A percentile compares a stretch with the other conserved stretches of the same genome.
Evolutionary conservation across 2,329 filamentous ascomycete species (phyloP).

Genomic region (Cladosporium sp.): DNA sequence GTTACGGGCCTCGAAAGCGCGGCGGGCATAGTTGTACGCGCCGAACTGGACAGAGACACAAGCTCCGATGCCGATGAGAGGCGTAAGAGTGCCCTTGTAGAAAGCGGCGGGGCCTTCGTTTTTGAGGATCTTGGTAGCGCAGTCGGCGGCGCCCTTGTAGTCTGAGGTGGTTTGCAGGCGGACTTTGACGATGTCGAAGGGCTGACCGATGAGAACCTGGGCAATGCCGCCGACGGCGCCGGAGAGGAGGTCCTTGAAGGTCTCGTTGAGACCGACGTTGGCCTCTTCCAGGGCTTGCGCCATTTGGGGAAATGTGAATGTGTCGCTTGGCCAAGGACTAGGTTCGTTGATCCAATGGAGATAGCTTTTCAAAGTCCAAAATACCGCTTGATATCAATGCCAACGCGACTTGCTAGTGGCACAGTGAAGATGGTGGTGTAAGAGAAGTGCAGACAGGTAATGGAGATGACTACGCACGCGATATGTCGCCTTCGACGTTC

Average conservation of each 20-base stretch:
- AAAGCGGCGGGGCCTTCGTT: conserved; percentile 87
- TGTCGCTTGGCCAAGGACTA: not conserved
- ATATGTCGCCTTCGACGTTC: conserved; percentile 5
- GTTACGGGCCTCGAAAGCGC: conserved; percentile 65
- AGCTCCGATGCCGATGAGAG: conserved; percentile 89
- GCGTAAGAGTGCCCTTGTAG: conserved; percentile 96
- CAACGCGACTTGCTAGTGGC: not conserved
- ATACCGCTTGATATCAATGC: not conserved
- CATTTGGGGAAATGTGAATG: conserved; percentile 21
- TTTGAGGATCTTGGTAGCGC: conserved; percentile 75
- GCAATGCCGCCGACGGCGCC: conserved; percentile 88
- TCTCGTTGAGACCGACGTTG: conserved; percentile 34
- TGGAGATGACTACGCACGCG: not conserved
- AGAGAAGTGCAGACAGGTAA: not conserved
- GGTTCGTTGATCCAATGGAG: not conserved
- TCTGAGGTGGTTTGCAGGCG: conserved; percentile 82
- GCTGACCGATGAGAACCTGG: conserved; percentile 79
- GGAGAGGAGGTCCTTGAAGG: conserved; percentile 82
- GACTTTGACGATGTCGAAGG: conserved; percentile 93
- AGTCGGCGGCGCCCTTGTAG: conserved; percentile 73
- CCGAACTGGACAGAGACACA: conserved; percentile 97
- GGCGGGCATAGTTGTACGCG: conserved; percentile 87
- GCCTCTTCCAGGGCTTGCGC: conserved; percentile 35
- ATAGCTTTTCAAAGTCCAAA: not conserved
- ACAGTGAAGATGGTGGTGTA: not conserved